Evolutionary conservation across 306 rosid species (phyloP).

Genomic region (Castanea mollissima): DNA sequence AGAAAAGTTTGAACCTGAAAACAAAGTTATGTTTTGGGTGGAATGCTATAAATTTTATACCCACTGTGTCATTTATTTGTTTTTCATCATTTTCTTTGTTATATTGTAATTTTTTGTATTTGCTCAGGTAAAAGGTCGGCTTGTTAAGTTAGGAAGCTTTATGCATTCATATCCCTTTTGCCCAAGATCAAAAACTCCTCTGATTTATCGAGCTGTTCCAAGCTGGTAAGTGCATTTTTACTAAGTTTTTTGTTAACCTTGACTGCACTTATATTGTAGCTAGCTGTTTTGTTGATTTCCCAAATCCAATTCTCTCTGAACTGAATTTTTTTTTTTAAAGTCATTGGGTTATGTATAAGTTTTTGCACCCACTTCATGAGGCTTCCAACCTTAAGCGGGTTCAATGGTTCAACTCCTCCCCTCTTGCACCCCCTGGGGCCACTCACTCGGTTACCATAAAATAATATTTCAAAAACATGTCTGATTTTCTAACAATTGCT

Average conservation of each 20-base stretch:
- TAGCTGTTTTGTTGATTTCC: conserved; percentile 9
- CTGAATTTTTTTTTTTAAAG: neutral
- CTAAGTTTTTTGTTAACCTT: conserved; percentile 11
- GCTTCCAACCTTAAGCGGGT: too few species aligned
- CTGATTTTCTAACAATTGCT: too few species aligned
- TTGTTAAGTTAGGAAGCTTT: conserved; percentile 66
- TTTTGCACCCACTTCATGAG: too few species aligned
- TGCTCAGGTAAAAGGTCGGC: conserved; percentile 82
- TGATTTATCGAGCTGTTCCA: conserved; percentile 94
- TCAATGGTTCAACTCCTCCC: too few species aligned
- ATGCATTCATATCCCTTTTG: conserved; percentile 95
- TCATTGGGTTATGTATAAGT: too few species aligned
- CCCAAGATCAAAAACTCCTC: conserved; percentile 90
- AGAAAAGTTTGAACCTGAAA: neutral
- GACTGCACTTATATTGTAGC: conserved; percentile 9
- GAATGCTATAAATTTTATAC: neutral
- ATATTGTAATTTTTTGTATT: conserved; percentile 21
- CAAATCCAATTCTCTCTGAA: neutral
- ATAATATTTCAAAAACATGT: too few species aligned
- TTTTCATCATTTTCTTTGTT: conserved; percentile 1
- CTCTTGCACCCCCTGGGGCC: too few species aligned
- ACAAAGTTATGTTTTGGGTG: neutral
- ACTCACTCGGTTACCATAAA: too few species aligned
- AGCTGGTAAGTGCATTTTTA: conserved; percentile 68
- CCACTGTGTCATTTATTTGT: neutral